Evolutionary conservation across 2,329 filamentous ascomycete genomes (phyloP), one percentile per base, ranked within the genome.

Genomic region (Cadophora sp.): DNA sequence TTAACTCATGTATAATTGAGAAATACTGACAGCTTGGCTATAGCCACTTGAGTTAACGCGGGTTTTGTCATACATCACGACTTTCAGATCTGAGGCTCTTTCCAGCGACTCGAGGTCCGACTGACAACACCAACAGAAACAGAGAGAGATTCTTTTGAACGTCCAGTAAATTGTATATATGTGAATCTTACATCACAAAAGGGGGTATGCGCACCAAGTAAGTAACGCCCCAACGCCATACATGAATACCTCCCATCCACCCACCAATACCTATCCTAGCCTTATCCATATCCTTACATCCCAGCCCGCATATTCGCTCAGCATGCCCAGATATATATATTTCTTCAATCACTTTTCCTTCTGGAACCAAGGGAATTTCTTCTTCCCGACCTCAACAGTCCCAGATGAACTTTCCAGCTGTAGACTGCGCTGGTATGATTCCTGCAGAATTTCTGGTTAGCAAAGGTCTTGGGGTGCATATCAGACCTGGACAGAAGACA

Each of bases 331-430:
- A 13, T 58, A 27, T 43, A 18, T 43, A 60, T 60, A n/a, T 45
- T 9, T 43, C 1, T 3, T 47, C 33, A 13, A 61, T 70, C 41
- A 72, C 50, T 73, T 73, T 50, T 76, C 68, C 56, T 75, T 77
- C 64, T 76, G 74, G 64, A 89, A 86, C 88, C 88, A 90, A 13
- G 86, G 85, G 73, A 90, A 90, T 76, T 89, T 89, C 80, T 89
- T 89, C 80, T 85, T 90, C 64, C 79, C 77, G 30, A 81, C 77
- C 56, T 89, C 87, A 5, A 79, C 72, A 6, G 81, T 78, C 0
- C 81, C 81, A 16, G 81, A 79, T 76, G 79, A 66, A 58, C 83
- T 86, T 76, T 90, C 88, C 20, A 90, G 80, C 66, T 85, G 81
- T 14, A 88, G 70, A 75, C 87, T 89, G 64, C 87, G 82, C 74